phyloP scores from a whole-genome alignment of 441 rosid genomes.

The Populus hybrid region DNA sequence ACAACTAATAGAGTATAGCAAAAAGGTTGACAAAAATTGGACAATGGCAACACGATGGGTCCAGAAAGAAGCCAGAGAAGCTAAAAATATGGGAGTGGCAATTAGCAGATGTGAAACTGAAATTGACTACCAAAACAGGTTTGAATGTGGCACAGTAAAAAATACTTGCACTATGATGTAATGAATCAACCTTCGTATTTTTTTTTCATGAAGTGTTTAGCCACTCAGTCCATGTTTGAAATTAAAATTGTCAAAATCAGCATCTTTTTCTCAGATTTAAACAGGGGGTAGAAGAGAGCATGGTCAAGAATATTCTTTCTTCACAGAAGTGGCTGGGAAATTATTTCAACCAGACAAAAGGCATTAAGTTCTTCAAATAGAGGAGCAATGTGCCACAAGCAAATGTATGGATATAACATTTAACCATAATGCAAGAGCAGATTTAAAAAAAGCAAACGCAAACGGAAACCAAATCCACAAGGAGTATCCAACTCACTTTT shows the following conservation, averaged over 20 bases:
- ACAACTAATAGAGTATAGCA: neutral
- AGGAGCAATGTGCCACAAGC: neutral
- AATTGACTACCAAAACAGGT: neutral
- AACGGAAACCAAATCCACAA: neutral
- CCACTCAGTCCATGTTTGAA: neutral
- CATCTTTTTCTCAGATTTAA: neutral
- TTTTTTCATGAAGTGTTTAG: neutral
- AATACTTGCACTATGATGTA: too few relatives aligned
- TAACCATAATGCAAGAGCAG: neutral
- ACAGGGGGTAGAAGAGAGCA: neutral
- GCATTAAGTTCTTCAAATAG: neutral
- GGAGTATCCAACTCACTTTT: constrained; percentile 47
- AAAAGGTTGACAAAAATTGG: neutral
- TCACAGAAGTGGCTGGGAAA: neutral
- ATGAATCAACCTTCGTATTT: too few relatives aligned
- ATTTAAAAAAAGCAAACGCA: neutral
- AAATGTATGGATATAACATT: neutral
- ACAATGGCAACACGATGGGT: neutral
- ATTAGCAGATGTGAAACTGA: neutral
- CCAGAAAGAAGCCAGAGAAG: neutral
- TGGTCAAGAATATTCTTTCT: neutral
- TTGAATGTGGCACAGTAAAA: neutral
- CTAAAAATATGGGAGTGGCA: neutral
- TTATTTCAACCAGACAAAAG: neutral
- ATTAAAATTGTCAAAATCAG: neutral